phyloP scores from a whole-genome alignment of 495 filamentous ascomycete species.

The Rhypophila decipiens region DNA sequence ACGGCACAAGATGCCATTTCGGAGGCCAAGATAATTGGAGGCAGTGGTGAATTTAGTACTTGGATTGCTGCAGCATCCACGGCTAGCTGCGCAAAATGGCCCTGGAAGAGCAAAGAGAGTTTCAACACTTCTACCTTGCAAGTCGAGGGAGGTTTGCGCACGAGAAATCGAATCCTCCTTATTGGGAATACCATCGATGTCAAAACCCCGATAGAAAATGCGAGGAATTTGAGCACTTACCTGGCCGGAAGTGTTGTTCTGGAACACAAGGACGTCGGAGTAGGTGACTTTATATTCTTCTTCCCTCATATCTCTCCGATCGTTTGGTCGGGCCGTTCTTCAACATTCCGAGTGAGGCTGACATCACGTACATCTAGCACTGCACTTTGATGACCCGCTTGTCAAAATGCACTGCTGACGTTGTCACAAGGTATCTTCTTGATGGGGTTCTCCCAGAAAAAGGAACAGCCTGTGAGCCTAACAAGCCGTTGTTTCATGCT shows the following conservation, averaged over 20 bases:
- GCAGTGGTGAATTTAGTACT: neutral
- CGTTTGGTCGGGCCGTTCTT: too few species aligned
- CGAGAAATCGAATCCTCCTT: neutral
- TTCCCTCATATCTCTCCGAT: neutral
- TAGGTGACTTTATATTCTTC: slow-evolving; percentile 1
- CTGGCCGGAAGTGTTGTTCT: neutral
- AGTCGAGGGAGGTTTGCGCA: too few species aligned
- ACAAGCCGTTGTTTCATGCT: too few species aligned
- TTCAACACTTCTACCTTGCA: neutral
- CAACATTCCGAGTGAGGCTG: too few species aligned
- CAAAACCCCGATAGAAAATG: neutral
- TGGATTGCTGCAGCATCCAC: neutral
- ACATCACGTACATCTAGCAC: too few species aligned
- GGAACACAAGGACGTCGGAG: slow-evolving; percentile 1
- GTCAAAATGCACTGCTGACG: too few species aligned
- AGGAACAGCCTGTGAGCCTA: too few species aligned
- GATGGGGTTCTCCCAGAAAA: too few species aligned
- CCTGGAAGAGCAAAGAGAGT: neutral
- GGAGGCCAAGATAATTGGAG: neutral
- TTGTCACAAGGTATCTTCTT: too few species aligned
- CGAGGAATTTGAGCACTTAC: neutral
- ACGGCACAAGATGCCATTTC: neutral
- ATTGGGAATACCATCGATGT: neutral
- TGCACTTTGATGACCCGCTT: too few species aligned
- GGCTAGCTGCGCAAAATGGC: neutral